Base-by-base conservation (phyloP, 2,329 filamentous ascomycete species). In the Graphiopsis chlorocephala region DNA sequence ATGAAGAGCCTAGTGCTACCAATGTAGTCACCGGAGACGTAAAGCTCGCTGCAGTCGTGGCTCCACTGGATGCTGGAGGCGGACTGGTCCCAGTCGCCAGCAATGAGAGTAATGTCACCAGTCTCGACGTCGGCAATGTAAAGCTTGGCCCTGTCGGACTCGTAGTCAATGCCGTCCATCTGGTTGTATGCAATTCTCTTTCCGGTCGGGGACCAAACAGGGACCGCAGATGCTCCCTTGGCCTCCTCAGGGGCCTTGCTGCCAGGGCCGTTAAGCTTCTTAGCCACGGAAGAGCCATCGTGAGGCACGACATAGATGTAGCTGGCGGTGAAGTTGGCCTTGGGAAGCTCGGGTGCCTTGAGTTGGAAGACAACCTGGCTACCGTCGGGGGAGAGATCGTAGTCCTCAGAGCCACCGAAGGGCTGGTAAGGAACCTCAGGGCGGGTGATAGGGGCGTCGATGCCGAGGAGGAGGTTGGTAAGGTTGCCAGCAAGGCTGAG, bases 271-370 rank as follows among this genome's bases (percentile, higher is more conserved):
- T 72, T 72, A n/a, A 72, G 65, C 15, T 64, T 57, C 61, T 63
- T 61, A 3, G 70, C 67, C 2, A 68, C 67, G 25, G 70, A 66
- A 14, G 69, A 71, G 3, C 70, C 70, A 65, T 72, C 68, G 52
- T 72, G 70, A 57, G 69, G 69, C 2, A 72, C 70, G 2, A 72
- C 45, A 31, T 72, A 72, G 23, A 72, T 56, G 53, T 72, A 71
- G 65, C 66, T 70, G 29, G 68, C 66, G 2, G 69, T 69, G 56
- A 67, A 65, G 48, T 69, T 68, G n/a, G 68, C 70, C 48, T 71
- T 71, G 56, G 69, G 65, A 15, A 70, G 65, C 35, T 72, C 67
- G 4, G 69, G 70, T 6, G 69, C 69, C 59, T 71, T 69, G 35
- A 68, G 69, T 38, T 70, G 53, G 66, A 72, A 72, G 1, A 70